Percentiles rank a stretch among this genome's conserved stretches.
phyloP scores from a whole-genome alignment of 2,329 filamentous ascomycete genomes.

The Delphinella strobiligena region DNA sequence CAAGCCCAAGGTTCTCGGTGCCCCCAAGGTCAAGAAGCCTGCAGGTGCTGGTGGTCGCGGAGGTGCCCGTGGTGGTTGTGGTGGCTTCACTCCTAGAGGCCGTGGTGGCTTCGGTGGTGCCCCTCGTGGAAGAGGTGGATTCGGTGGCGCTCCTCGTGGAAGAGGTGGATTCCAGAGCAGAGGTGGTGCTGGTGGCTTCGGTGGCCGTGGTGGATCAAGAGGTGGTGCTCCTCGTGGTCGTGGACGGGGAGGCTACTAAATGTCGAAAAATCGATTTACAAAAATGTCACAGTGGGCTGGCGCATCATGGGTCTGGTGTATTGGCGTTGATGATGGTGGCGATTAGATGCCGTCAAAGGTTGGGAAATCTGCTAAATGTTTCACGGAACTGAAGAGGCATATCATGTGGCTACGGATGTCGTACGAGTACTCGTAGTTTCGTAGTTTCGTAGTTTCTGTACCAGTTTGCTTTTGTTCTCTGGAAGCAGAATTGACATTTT shows the following conservation, averaged over 20 bases:
- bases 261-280: not conserved
- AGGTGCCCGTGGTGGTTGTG: constrained; percentile 15
- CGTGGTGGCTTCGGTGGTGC: constrained; percentile 38
- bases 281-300: not conserved
- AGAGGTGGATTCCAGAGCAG: constrained; percentile 41
- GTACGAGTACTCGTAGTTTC: no score
- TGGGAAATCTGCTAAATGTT: not conserved
- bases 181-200: constrained; percentile 28
- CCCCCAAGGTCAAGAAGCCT: constrained; percentile 57
- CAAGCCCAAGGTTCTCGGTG: constrained; percentile 67
- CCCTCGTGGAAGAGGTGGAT: constrained; percentile 33
- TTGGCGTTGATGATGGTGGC: no score
- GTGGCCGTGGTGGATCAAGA: constrained; percentile 36
- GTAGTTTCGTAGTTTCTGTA: no score
- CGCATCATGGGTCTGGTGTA: not conserved
- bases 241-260: constrained; percentile 4
- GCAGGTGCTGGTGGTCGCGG: constrained; percentile 41
- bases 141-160: constrained; percentile 20
- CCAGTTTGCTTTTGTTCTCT: no score
- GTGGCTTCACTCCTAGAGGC: constrained; percentile 35
- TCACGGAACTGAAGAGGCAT: not conserved
- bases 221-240: constrained; percentile 3
- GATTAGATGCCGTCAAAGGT: no score
- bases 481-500: no score
- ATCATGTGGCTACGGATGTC: no score